These are phyloP conservation scores for Solanum chmielewskii DNA, from an alignment of 257 asterid species.

Conservation along the genomic window DNA sequence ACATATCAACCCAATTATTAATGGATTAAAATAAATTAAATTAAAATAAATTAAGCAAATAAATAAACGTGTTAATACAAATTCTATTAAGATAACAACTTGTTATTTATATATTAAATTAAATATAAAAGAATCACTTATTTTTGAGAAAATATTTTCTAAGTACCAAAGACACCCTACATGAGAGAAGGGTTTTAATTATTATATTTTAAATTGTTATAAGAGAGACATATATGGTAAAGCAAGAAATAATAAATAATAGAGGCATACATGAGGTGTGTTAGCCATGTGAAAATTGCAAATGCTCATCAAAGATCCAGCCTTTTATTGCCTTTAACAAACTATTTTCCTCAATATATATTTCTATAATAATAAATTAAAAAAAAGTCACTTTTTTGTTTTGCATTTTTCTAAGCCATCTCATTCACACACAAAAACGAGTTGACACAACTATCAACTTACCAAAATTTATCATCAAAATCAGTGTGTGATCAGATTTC, in stretches of 20 bases:
- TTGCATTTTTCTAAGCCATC: background rate
- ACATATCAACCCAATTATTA: no score
- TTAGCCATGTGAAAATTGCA: background rate
- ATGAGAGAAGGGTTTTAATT: background rate
- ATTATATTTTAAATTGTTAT: background rate
- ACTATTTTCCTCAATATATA: background rate
- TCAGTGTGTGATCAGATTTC: fast-evolving
- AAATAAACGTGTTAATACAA: no score
- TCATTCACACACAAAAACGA: background rate
- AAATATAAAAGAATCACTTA: background rate
- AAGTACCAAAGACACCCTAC: background rate
- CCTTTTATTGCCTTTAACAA: background rate
- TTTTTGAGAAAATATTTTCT: fast-evolving
- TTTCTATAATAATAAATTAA: background rate
- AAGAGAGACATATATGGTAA: background rate
- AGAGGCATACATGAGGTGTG: background rate
- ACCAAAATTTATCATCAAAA: no score
- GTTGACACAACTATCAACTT: background rate
- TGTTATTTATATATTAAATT: background rate
- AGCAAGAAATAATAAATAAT: background rate
- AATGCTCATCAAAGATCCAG: background rate
- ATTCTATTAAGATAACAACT: background rate
- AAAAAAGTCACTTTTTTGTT: background rate
- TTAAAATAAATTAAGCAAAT: no score
- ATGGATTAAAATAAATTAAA: no score